These are phyloP conservation scores for Bondarzewia mesenterica DNA, from an alignment of 1,284 basidiomycete genomes.

Conservation along the genomic window DNA sequence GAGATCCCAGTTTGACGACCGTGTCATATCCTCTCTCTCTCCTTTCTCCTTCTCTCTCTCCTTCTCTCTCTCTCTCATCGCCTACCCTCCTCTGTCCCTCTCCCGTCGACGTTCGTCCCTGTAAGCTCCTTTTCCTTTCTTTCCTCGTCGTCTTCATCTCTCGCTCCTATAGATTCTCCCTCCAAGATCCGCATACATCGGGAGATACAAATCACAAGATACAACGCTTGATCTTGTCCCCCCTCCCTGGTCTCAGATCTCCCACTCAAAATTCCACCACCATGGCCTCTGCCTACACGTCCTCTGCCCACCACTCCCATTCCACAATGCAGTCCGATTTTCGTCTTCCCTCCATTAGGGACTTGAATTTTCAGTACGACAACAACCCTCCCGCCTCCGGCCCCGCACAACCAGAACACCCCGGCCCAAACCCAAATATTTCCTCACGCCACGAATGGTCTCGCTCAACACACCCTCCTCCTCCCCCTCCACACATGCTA, in stretches of 20 bases:
- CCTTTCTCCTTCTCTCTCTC: neutral
- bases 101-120: neutral
- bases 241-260: conserved; percentile 1
- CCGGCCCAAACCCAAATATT: conserved; percentile 7
- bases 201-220: conserved; percentile 19
- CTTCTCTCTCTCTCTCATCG: neutral
- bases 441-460: conserved; percentile 11
- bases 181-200: conserved; percentile 20
- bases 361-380: conserved; percentile 47
- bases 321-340: conserved; percentile 32
- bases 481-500: conserved; percentile 10
- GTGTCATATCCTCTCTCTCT: neutral
- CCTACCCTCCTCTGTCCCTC: neutral
- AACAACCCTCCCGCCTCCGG: conserved; percentile 21
- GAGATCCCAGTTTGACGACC: neutral
- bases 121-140: neutral
- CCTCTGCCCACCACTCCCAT: conserved; percentile 22
- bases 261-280: conserved; percentile 5
- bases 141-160: neutral
- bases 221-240: conserved; percentile 4
- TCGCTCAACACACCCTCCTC: conserved; percentile 13
- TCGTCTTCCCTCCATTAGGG: conserved; percentile 59
- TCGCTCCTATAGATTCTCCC: neutral
- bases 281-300: conserved; percentile 26
- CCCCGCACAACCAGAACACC: conserved; percentile 11